Base-by-base conservation (phyloP, 2,329 filamentous ascomycete species). In the Alternaria metachromatica region DNA sequence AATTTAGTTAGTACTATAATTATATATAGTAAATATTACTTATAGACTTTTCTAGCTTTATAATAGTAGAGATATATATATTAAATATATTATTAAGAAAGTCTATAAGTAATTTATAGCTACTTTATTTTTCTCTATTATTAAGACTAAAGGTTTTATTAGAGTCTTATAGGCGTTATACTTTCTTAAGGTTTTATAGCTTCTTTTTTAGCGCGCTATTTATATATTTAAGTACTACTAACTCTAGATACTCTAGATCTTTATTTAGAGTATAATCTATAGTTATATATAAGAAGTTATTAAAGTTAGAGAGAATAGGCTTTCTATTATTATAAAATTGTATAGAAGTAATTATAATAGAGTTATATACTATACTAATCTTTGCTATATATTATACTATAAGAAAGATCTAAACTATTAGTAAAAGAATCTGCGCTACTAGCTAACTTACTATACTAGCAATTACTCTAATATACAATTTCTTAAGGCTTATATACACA, bases 51-150 rank as follows among this genome's bases (percentile, higher is more conserved):
- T 53, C 3, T 6, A 53, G 50, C 53, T 44, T 55, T 7, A 25
- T n/a, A 18, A 44, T 44, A 11, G 37, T 21, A 5, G 6, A 13
- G 7, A 58, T 26, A 15, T 15, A 6, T 13, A 12, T 15, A 43
- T 58, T 50, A 9, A 50, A 51, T 30, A 58, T 28, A n/a, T 28
- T 58, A n/a, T 58, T 21, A 4, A 58, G 46, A 44, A 58, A 44
- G 46, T 58, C 30, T 13, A 58, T 21, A 44, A 58, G 46, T 5
- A 58, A 37, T 20, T 58, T 58, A 12, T 20, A 58, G 15, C 46
- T 11, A 58, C 55, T 49, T 28, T 11, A 49, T 23, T 58, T 9
- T 26, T 44, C 51, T 25, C 51, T 13, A 9, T 44, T 55, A 18
- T 44, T 12, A 11, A 55, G 51, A 9, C 51, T 8, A 45, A 55